Percentiles rank a stretch among this genome's conserved stretches.
Conservation (phyloP, 164 flowering plant species). For the Houttuynia cordata region DNA sequence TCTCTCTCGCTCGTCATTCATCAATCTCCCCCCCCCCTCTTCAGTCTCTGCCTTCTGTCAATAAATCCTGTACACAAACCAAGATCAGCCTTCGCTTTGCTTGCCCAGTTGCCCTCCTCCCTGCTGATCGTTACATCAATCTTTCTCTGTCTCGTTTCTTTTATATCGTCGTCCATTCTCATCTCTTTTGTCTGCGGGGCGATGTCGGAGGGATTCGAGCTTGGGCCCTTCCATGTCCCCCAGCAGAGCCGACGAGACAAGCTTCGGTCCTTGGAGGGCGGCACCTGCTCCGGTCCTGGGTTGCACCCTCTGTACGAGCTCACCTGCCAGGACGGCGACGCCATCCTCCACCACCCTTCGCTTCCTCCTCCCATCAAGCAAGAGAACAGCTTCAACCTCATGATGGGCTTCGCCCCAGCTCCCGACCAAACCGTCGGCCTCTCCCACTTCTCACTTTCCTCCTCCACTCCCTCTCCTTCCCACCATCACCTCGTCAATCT, state of each 20-base stretch:
- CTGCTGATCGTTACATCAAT: not conserved
- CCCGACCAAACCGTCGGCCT: not conserved
- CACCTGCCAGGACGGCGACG: slow-evolving; percentile 6
- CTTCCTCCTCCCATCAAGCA: slow-evolving; percentile 17
- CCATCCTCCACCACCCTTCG: slow-evolving; percentile 4
- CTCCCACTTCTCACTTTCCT: not conserved
- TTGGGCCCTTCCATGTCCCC: slow-evolving; percentile 41
- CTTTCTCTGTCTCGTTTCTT: not conserved
- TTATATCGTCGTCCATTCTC: not conserved
- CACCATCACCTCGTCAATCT: slow-evolving; percentile 27
- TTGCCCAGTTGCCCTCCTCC: too few species aligned
- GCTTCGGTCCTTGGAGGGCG: slow-evolving; percentile 37
- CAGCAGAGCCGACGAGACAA: slow-evolving; percentile 85
- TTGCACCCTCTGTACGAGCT: slow-evolving; percentile 35
- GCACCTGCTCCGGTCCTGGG: slow-evolving; percentile 4
- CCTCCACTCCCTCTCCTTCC: slow-evolving; percentile 24
- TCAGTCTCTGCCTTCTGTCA: not conserved
- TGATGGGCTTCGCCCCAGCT: slow-evolving; percentile 27
- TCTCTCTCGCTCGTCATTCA: too few species aligned
- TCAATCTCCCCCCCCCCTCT: not conserved
- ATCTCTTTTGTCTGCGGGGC: not conserved
- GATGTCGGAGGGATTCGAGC: slow-evolving; percentile 11
- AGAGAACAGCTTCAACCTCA: slow-evolving; percentile 24
- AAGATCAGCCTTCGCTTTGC: too few species aligned
- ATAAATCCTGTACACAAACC: too few species aligned